These are phyloP conservation scores for Nakazawaea laoshanensis DNA, from an alignment of 805 yeast genomes.

Conservation along the genomic window DNA sequence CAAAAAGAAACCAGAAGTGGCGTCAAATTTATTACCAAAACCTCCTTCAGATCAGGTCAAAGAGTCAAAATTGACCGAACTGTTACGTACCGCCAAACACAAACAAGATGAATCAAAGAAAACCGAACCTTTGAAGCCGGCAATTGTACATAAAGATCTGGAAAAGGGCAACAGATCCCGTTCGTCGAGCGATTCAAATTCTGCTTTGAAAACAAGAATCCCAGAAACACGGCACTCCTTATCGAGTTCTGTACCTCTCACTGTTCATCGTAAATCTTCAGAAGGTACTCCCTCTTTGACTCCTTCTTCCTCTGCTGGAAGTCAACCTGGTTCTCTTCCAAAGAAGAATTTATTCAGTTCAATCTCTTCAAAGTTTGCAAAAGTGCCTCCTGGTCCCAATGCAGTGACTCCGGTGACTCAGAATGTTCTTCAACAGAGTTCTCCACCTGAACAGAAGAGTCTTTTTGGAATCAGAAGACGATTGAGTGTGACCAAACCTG, in stretches of 20 bases:
- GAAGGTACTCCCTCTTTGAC: slow-evolving; percentile 2
- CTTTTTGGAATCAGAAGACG: slow-evolving; percentile 15
- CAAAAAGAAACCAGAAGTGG: slow-evolving; percentile 27
- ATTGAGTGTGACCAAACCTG: slow-evolving; percentile 9
- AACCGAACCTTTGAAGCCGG: slow-evolving; percentile 10
- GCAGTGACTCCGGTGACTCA: slow-evolving; percentile 1
- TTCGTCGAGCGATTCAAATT: neutral
- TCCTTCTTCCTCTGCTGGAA: slow-evolving; percentile 1
- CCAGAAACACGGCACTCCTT: neutral
- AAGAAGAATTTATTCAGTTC: slow-evolving; percentile 23
- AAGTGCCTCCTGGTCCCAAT: slow-evolving; percentile 6
- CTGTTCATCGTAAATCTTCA: slow-evolving; percentile 5
- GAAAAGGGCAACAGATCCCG: neutral
- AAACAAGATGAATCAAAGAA: slow-evolving; percentile 1
- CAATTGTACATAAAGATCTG: slow-evolving; percentile 3
- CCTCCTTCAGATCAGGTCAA: slow-evolving; percentile 3
- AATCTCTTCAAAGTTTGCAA: slow-evolving; percentile 23
- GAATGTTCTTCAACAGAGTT: too few relatives aligned
- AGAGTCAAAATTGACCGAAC: slow-evolving; percentile 7
- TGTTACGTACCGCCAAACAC: neutral
- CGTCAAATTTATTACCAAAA: slow-evolving; percentile 15
- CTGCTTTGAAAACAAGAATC: too few relatives aligned
- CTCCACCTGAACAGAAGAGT: slow-evolving; percentile 12
- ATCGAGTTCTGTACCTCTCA: slow-evolving; percentile 1
- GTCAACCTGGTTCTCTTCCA: slow-evolving; percentile 3